phyloP scores from a whole-genome alignment of 1,284 basidiomycete species.

The Cutaneotrichosporon spelunceum region DNA sequence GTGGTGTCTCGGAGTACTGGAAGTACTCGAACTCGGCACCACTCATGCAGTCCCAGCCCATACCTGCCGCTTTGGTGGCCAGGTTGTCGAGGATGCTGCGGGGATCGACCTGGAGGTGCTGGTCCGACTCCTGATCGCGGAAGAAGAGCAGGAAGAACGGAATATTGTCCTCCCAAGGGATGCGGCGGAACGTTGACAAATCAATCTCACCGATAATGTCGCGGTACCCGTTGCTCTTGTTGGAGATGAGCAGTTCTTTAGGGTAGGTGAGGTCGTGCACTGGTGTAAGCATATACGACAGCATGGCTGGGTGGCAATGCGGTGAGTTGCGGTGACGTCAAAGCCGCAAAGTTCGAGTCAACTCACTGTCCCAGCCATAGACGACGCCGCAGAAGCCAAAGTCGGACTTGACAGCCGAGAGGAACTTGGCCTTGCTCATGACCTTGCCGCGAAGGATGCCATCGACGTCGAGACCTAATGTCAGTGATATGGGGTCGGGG shows the following conservation, averaged over 20 bases:
- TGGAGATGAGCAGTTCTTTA: conserved; percentile 82
- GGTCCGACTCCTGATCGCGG: conserved; percentile 73
- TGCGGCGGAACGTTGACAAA: conserved; percentile 74
- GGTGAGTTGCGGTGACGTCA: background rate
- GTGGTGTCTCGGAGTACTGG: conserved; percentile 86
- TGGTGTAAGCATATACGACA: conserved; percentile 47
- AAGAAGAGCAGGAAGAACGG: conserved; percentile 93
- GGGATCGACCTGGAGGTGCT: conserved; percentile 77
- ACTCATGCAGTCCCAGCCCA: conserved; percentile 65
- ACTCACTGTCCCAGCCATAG: conserved; percentile 55
- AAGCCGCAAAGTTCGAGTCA: background rate
- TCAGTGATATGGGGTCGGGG: conserved; percentile 5
- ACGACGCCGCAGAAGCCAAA: conserved; percentile 92
- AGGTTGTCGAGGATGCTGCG: conserved; percentile 70
- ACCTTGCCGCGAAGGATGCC: conserved; percentile 90
- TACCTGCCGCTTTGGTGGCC: conserved; percentile 52
- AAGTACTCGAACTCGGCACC: conserved; percentile 97
- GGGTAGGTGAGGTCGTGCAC: conserved; percentile 75
- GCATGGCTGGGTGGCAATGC: background rate
- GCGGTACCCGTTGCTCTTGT: conserved; percentile 83
- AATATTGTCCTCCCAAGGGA: conserved; percentile 88
- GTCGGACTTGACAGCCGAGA: conserved; percentile 75
- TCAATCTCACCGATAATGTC: conserved; percentile 83
- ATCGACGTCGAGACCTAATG: conserved; percentile 61
- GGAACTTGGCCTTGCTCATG: conserved; percentile 90